These are phyloP conservation scores for Saccharomyces paradoxus DNA, from an alignment of 805 yeast species.

Conservation along the genomic window DNA sequence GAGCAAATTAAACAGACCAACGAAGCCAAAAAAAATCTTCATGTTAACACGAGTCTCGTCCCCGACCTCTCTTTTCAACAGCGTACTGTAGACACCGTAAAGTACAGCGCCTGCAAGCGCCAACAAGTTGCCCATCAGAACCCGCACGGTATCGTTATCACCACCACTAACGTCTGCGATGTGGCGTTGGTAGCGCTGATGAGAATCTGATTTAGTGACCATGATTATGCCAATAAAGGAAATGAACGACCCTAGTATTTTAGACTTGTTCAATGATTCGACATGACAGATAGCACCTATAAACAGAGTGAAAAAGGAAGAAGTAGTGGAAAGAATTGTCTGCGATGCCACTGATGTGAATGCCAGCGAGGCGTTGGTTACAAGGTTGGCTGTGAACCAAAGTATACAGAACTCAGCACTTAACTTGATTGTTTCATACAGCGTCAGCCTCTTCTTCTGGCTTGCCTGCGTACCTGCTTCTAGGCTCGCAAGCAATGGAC, in stretches of 20 bases:
- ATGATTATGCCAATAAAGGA: conserved; percentile 73
- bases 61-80: conserved; percentile 64
- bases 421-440: conserved; percentile 60
- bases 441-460: conserved; percentile 16
- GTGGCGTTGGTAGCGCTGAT: conserved; percentile 12
- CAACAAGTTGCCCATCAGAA: conserved; percentile 62
- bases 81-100: conserved; percentile 84
- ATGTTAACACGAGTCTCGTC: conserved; percentile 74
- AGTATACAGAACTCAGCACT: conserved; percentile 76
- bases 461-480: background rate
- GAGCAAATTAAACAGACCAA: conserved; percentile 72
- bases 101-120: conserved; percentile 83
- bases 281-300: conserved; percentile 68
- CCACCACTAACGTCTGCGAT: conserved; percentile 14
- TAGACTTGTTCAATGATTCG: conserved; percentile 57
- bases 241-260: conserved; percentile 59
- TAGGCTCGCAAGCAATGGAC: background rate
- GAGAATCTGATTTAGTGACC: conserved; percentile 63
- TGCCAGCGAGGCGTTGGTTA: conserved; percentile 77
- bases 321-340: conserved; percentile 85
- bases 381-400: conserved; percentile 87
- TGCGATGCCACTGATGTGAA: conserved; percentile 93
- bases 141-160: conserved; percentile 26
- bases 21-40: conserved; percentile 88
- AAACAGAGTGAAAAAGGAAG: conserved; percentile 84